Conservation (phyloP, 1,284 basidiomycete genomes). For the Ceratobasidium sp. region DNA sequence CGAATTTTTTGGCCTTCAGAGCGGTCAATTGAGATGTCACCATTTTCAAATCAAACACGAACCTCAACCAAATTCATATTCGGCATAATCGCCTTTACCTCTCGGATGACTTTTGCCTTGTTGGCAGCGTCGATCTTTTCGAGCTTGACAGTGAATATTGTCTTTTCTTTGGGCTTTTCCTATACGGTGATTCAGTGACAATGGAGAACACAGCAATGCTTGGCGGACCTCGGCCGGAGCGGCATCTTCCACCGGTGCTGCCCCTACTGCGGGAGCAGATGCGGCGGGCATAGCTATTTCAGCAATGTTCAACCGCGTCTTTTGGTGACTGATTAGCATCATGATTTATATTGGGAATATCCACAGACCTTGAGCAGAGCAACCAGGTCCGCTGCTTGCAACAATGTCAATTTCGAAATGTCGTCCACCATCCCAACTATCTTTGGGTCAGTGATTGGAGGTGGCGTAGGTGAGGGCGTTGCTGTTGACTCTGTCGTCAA, state of each 20-base stretch:
- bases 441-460: slow-evolving; percentile 66
- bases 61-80: slow-evolving; percentile 97
- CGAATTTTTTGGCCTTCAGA: slow-evolving; percentile 96
- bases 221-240: slow-evolving; percentile 70
- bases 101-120: slow-evolving; percentile 98
- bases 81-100: slow-evolving; percentile 95
- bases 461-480: slow-evolving; percentile 37
- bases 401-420: slow-evolving; percentile 88
- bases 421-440: slow-evolving; percentile 91
- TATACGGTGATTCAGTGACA: slow-evolving; percentile 53
- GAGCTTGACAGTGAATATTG: slow-evolving; percentile 93
- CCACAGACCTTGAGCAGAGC: slow-evolving; percentile 84
- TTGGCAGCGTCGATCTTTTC: slow-evolving; percentile 89
- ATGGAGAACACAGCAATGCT: slow-evolving; percentile 36
- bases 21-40: slow-evolving; percentile 13
- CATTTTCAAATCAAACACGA: slow-evolving; percentile 55
- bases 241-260: slow-evolving; percentile 66
- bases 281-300: slow-evolving; percentile 95
- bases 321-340: slow-evolving; percentile 13
- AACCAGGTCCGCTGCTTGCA: slow-evolving; percentile 98
- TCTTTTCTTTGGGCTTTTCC: slow-evolving; percentile 99
- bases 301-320: slow-evolving; percentile 96
- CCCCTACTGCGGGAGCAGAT: slow-evolving; percentile 66
- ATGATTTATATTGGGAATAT: background rate
- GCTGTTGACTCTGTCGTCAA: slow-evolving; percentile 46